These are phyloP conservation scores for Apiotrichum domesticum DNA, from an alignment of 1,284 basidiomycete species.

Conservation along the genomic window DNA sequence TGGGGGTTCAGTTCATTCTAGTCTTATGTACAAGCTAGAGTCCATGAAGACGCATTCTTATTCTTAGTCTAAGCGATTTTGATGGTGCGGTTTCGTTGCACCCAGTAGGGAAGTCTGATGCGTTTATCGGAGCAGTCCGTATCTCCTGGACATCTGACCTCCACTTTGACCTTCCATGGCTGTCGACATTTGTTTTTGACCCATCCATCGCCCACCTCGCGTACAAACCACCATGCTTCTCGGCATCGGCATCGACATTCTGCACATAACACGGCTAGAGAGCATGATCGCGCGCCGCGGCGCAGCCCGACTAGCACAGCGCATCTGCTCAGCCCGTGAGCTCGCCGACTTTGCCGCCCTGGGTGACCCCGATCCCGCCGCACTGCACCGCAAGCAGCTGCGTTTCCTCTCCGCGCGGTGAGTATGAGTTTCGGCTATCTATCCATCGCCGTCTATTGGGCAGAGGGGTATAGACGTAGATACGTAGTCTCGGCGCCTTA, in stretches of 20 bases:
- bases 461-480: no score
- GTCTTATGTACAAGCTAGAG: no score
- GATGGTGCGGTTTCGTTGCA: no score
- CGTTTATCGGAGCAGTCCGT: no score
- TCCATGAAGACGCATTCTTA: no score
- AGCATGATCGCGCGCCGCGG: conserved; percentile 55
- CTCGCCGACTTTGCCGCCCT: conserved; percentile 13
- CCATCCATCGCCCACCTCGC: neutral
- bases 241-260: conserved; percentile 72
- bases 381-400: conserved; percentile 2
- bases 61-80: no score
- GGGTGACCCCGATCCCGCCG: conserved; percentile 2
- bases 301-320: conserved; percentile 52
- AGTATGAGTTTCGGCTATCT: neutral
- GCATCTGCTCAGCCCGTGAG: conserved; percentile 56
- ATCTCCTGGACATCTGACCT: no score
- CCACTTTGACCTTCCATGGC: no score
- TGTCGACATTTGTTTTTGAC: neutral
- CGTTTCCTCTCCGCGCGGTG: conserved; percentile 11
- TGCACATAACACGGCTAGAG: conserved; percentile 62
- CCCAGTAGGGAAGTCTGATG: no score
- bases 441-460: no score
- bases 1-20: no score
- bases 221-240: conserved; percentile 49
- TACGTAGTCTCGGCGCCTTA: no score